Evolutionary conservation across 2,329 filamentous ascomycete genomes (phyloP), one percentile per base, ranked within the genome.

Genomic region (Phaeosphaeria sp.): DNA sequence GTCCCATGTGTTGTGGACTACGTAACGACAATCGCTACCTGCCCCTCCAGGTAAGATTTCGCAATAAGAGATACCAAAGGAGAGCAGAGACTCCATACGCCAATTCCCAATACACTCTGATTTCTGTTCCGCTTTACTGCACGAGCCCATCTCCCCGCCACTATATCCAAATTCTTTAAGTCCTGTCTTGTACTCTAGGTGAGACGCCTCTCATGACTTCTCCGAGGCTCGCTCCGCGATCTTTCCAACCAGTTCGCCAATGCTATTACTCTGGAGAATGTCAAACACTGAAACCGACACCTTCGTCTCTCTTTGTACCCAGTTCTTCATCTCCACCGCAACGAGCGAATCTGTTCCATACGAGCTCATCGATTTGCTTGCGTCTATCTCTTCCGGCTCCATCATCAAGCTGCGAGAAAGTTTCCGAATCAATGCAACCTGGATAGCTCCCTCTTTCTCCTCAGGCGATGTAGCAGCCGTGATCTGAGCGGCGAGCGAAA

Each of bases 331-430:
- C 50, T 74, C 71, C 1, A 73, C 57, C 0, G 70, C 71, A 1
- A 72, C 57, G 0, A 74, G 55, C 0, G 66, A 72, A 47, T 73
- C 72, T 0, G 68, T 56, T 0, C 71, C 69, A 18, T 61, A 68
- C 2, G 53, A 39, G 13, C 59, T 56, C 40, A 72, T 36, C 2
- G 59, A 36, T 6, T 56, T 39, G 0, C 4, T n/a, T 0, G 55
- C 22, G 21, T 72, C 68, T 13, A 72, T 51, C 1, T 70, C 67
- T 1, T 48, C 15, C 0, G 55, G 39, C 7, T 63, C 45, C 49
- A 66, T 73, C 39, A 53, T 58, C 30, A 71, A 20, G 6, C 51
- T 56, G 13, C 56, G 53, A 2, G 63, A 54, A 6, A 67, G 22
- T 43, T 61, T 63, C 27, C 55, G 53, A 15, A 65, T 44, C 0